Base-by-base conservation (phyloP, 306 rosid genomes). In the Malus fusca region DNA sequence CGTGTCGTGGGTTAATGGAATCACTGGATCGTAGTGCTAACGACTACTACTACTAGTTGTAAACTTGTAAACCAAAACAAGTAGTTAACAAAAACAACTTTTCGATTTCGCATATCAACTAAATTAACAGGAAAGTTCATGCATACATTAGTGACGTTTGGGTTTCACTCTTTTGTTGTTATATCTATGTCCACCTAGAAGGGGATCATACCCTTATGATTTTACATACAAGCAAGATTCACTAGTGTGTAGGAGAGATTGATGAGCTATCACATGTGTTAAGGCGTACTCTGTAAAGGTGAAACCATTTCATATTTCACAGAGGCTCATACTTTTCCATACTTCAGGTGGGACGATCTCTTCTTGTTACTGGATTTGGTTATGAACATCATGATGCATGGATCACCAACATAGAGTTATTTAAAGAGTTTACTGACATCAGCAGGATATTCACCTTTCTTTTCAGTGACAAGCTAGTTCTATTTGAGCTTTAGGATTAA, bases 301-400 rank as follows among this genome's bases (percentile, higher is more conserved):
- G 55, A 25, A 42, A 18, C 61, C 28, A 18, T 68, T 48, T 65
- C 25, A 28, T 21, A 40, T 60, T 59, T 60, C 48, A 17, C 46
- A 59, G 75, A 55, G 67, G 60, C 46, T 26, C 60, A 44, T 44
- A 40, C 73, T 81, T 72, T 46, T 48, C 42, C 70, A 58, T 66
- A 30, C 75, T 79, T 83, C 78, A 94, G 97, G 97, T 94, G 83
- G 97, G 87, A 69, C 89, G 19, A 66, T 88, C 95, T 82, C 98
- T 94, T 84, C 87, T 94, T 42, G 96, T 94, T 73, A 94, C 97
- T 30, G 98, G 97, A 69, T 94, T 94, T 83, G 98, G 98, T 70
- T 94, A 94, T 79, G 98, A 94, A 26, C 98, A 92, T 23, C 97
- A 94, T 75, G 95, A 88, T 62, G 89, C 96, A 61, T 94, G 98